These are phyloP conservation scores for Carallia brachiata DNA, from an alignment of 345 rosid genomes.

Conservation along the genomic window DNA sequence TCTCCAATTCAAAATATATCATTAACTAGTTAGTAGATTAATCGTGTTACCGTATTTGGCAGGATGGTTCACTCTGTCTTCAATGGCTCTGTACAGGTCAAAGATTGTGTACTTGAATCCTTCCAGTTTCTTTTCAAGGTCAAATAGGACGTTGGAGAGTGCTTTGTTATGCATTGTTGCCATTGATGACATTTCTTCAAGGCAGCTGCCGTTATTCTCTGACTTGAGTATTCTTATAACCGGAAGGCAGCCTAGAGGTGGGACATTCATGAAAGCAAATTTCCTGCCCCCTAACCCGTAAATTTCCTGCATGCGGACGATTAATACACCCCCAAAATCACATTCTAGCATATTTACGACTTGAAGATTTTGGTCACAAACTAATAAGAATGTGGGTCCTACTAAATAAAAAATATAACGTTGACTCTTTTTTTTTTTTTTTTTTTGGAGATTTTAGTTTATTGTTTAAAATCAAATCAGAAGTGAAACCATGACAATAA, in stretches of 20 bases:
- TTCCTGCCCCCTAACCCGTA: slow-evolving; percentile 67
- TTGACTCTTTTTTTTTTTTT: too few species aligned
- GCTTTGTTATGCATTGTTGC: slow-evolving; percentile 62
- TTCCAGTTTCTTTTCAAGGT: slow-evolving; percentile 39
- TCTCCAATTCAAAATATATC: not conserved
- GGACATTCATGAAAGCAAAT: slow-evolving; percentile 61
- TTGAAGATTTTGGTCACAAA: too few species aligned
- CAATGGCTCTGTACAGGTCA: slow-evolving; percentile 47
- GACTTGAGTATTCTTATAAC: slow-evolving; percentile 38
- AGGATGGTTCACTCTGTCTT: slow-evolving; percentile 52
- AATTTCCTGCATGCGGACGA: slow-evolving; percentile 71
- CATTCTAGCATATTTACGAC: too few species aligned
- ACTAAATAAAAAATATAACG: too few species aligned
- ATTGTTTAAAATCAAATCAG: too few species aligned
- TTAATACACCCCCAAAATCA: not conserved
- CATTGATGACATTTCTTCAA: slow-evolving; percentile 39
- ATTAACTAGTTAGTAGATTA: too few species aligned
- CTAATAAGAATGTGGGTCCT: too few species aligned
- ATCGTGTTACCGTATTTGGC: slow-evolving; percentile 55
- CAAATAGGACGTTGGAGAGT: slow-evolving; percentile 36
- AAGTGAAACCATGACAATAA: too few species aligned
- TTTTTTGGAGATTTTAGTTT: too few species aligned
- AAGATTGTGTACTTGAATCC: slow-evolving; percentile 70
- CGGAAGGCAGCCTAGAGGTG: slow-evolving; percentile 72
- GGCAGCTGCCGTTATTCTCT: slow-evolving; percentile 46